These are phyloP conservation scores for Leonotis leonurus DNA, from an alignment of 257 asterid species.

Conservation along the genomic window DNA sequence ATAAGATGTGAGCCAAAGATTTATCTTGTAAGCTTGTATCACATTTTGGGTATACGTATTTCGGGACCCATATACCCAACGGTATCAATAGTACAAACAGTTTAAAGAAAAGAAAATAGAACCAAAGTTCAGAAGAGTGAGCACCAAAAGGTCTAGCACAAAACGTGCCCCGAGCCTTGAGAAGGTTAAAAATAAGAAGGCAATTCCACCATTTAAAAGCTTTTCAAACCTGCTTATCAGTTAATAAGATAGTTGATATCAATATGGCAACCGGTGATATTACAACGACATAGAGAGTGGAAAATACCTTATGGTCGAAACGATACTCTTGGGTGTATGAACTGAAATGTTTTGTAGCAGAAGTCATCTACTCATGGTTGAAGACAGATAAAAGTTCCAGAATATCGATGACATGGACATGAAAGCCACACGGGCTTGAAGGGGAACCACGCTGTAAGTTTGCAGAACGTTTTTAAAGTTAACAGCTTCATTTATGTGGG, in stretches of 20 bases:
- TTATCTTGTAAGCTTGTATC: too few species aligned
- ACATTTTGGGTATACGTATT: too few species aligned
- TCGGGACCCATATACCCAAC: not conserved
- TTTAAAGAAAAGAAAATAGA: not conserved
- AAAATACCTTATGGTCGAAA: slow-evolving; percentile 18
- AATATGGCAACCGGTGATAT: not conserved
- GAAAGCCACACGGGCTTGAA: slow-evolving; percentile 92
- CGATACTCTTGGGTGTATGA: not conserved
- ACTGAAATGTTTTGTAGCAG: not conserved
- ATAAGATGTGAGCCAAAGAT: too few species aligned
- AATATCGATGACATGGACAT: slow-evolving; percentile 89
- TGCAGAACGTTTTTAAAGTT: not conserved
- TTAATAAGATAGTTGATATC: not conserved
- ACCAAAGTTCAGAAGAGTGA: not conserved
- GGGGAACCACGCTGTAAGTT: slow-evolving; percentile 68
- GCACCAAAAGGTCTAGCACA: not conserved
- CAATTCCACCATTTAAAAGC: not conserved
- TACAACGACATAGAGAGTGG: not conserved
- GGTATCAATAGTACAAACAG: not conserved
- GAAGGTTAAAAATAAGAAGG: not conserved
- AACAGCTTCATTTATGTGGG: not conserved
- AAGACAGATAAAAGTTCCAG: slow-evolving; percentile 82
- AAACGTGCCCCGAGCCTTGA: not conserved
- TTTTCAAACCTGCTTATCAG: slow-evolving; percentile 2
- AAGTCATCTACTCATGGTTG: slow-evolving; percentile 67